Conservation (phyloP, 495 filamentous ascomycete genomes). For the Tuber indicum region DNA sequence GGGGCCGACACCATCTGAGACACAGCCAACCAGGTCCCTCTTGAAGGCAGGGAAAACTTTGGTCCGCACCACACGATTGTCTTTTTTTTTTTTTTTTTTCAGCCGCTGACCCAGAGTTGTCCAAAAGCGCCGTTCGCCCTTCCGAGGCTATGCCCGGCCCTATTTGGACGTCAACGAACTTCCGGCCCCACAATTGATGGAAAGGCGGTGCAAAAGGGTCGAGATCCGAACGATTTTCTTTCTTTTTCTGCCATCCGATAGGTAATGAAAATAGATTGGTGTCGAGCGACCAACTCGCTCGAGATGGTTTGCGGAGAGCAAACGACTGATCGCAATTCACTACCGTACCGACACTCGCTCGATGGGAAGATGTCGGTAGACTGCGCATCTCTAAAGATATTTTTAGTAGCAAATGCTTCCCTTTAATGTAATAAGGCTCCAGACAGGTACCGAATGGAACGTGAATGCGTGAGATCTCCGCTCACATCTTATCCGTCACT, state of each 20-base stretch:
- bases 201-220: neutral
- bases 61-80: neutral
- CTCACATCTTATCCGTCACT: neutral
- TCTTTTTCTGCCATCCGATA: neutral
- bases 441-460: neutral
- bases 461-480: neutral
- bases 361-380: neutral
- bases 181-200: neutral
- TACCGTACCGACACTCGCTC: neutral
- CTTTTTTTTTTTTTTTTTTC: neutral
- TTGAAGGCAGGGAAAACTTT: neutral
- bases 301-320: neutral
- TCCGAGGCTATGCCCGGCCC: neutral
- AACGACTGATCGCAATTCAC: neutral
- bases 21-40: neutral
- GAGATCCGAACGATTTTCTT: neutral
- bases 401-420: conserved; percentile 2
- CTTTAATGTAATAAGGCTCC: neutral
- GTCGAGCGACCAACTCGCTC: neutral
- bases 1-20: neutral
- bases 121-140: neutral
- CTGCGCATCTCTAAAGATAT: conserved; percentile 2
- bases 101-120: neutral
- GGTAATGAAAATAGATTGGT: conserved; percentile 1
- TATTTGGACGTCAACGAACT: neutral